phyloP scores from a whole-genome alignment of 1,284 basidiomycete genomes.

The Trichosporon ovoides region DNA sequence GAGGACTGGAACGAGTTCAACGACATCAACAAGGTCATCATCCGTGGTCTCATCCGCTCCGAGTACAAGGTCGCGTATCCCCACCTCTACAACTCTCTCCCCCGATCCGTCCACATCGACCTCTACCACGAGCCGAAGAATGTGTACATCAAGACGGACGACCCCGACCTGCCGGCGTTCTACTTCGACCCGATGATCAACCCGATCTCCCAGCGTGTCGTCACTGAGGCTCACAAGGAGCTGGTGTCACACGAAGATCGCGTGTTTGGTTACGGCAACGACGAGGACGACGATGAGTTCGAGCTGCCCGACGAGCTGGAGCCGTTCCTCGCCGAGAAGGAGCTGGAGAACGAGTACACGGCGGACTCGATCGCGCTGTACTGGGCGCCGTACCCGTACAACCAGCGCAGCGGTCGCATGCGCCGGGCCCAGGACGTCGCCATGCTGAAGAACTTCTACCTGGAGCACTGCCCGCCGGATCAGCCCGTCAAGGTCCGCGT shows the following conservation, averaged over 20 bases:
- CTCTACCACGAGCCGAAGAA: constrained; percentile 93
- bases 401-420: constrained; percentile 84
- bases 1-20: constrained; percentile 99
- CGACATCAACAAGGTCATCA: constrained; percentile 99
- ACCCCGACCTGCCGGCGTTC: constrained; percentile 98
- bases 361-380: constrained; percentile 96
- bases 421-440: constrained; percentile 92
- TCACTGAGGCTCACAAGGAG: constrained; percentile 73
- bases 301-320: constrained; percentile 73
- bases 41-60: constrained; percentile 95
- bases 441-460: constrained; percentile 93
- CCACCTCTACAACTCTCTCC: constrained; percentile 96
- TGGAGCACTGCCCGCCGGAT: constrained; percentile 94
- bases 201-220: constrained; percentile 83
- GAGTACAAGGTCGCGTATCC: constrained; percentile 99
- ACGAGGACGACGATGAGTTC: constrained; percentile 72
- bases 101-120: constrained; percentile 87
- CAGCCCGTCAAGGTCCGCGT: constrained; percentile 98
- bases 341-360: constrained; percentile 83
- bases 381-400: constrained; percentile 98
- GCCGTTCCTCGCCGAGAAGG: constrained; percentile 77
- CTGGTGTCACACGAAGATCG: constrained; percentile 83
- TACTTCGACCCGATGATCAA: constrained; percentile 99
- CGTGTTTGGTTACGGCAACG: constrained; percentile 77
- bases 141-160: constrained; percentile 97